These are phyloP conservation scores for Boechera divaricarpa DNA, from an alignment of 345 rosid species.

Conservation along the genomic window DNA sequence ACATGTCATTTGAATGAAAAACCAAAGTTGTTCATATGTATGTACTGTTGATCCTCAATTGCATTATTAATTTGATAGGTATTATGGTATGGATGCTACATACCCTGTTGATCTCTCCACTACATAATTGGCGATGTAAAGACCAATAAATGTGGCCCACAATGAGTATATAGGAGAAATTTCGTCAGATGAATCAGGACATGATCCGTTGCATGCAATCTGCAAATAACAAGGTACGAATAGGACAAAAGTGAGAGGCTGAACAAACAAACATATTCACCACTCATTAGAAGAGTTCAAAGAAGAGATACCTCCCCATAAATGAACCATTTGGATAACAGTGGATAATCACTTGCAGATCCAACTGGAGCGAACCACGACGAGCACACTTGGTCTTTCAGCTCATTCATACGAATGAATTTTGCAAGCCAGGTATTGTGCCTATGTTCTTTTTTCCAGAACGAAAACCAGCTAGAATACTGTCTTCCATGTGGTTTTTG, in stretches of 20 bases:
- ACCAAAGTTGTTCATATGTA: conserved; percentile 14
- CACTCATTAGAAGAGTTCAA: conserved; percentile 10
- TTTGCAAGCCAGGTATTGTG: conserved; percentile 74
- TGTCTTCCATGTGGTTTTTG: conserved; percentile 58
- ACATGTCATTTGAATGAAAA: conserved; percentile 10
- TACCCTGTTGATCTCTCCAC: conserved; percentile 99
- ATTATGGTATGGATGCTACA: conserved; percentile 43
- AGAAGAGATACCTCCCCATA: conserved; percentile 81
- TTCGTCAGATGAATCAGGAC: conserved; percentile 82
- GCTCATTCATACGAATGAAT: conserved; percentile 77
- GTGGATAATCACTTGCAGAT: conserved; percentile 97
- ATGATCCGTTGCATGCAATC: conserved; percentile 68
- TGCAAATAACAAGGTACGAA: conserved; percentile 41
- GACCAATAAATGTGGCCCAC: conserved; percentile 99
- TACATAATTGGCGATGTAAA: conserved; percentile 97
- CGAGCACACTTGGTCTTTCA: conserved; percentile 92
- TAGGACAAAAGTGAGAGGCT: background rate
- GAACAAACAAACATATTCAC: conserved; percentile 4
- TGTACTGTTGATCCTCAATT: conserved; percentile 10
- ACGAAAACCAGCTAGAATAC: conserved; percentile 69
- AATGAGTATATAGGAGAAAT: conserved; percentile 98
- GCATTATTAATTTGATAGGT: conserved; percentile 8
- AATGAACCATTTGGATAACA: conserved; percentile 95
- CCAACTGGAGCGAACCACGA: conserved; percentile 99
- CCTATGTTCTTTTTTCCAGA: conserved; percentile 69